Base-by-base conservation (phyloP, 1,139 yeast species). In the Nakaseomyces kungkrabaensis region DNA sequence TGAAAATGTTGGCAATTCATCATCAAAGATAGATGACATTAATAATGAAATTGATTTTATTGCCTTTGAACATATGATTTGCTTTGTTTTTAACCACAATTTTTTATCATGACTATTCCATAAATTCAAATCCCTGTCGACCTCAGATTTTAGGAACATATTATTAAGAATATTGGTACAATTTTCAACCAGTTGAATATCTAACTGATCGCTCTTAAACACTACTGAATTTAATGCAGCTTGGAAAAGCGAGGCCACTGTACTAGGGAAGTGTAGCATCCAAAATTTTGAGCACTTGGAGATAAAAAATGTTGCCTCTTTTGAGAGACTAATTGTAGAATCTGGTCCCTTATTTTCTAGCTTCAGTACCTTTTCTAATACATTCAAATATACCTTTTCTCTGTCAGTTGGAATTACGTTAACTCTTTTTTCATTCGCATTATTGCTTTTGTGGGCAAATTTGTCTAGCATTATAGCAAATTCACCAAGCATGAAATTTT, bases 1-100 rank as follows among this genome's bases (percentile, higher is more conserved):
- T 0, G 81, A 80, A 56, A 85, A 78, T 56, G 76, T 79, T 0
- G 94, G 90, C 51, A 79, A 77, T 1, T 74, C 70, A 0, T 69
- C 61, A 33, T 74, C 75, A 57, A 77, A 80, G 1, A 85, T 68
- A 24, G 69, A 69, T 22, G 68, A 63, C 34, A 85, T 58, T 4
- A 70, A 62, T 33, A 70, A 74, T 50, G 74, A 74, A 11, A 85
- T 65, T 4, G 77, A 68, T 40, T 68, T 66, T 61, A 83, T 71
- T 4, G 76, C 67, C 46, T 75, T 74, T 47, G 72, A 72, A 52
- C 79, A 81, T 1, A 81, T 68, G 38, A 68, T 67, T 11, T 73
- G 64, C 48, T 83, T 62, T 54, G 77, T 75, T 3, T 72, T 68
- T 6, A 68, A 22, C 81, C 85, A 82, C 49, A 73, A 74, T 9